Conservation (phyloP, 805 yeast genomes). For the Wickerhamomyces tratensis region DNA sequence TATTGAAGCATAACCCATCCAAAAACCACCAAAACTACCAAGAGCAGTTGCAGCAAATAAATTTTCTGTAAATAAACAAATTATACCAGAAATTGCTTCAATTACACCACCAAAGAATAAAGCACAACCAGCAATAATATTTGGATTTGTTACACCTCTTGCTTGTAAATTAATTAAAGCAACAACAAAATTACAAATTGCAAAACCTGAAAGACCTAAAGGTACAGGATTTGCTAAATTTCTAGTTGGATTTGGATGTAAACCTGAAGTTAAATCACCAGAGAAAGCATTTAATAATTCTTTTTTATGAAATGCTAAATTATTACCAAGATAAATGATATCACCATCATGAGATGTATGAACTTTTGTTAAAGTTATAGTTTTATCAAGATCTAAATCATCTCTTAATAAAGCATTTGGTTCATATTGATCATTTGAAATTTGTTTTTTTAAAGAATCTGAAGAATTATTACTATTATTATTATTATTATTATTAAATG, state of each 20-base stretch:
- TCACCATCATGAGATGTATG: too few relatives aligned
- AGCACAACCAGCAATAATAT: slow-evolving; percentile 35
- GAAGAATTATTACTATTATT: too few relatives aligned
- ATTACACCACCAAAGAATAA: slow-evolving; percentile 41
- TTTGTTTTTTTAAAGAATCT: too few relatives aligned
- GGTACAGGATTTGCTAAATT: slow-evolving; percentile 36
- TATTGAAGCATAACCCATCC: slow-evolving; percentile 39
- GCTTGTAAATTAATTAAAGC: slow-evolving; percentile 39
- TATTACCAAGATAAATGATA: neutral
- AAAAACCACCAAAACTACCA: slow-evolving; percentile 45
- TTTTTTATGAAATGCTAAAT: slow-evolving; percentile 26
- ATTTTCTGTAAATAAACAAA: slow-evolving; percentile 41
- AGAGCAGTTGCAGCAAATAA: slow-evolving; percentile 48
- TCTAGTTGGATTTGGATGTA: slow-evolving; percentile 16
- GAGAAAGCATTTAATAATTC: slow-evolving; percentile 52
- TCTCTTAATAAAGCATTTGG: too few relatives aligned
- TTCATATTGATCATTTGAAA: too few relatives aligned
- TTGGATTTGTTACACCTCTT: slow-evolving; percentile 31
- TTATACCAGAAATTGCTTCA: slow-evolving; percentile 39
- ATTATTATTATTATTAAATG: too few relatives aligned
- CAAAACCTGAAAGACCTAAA: slow-evolving; percentile 42
- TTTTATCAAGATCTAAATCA: too few relatives aligned
- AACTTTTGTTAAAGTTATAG: too few relatives aligned
- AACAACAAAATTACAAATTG: slow-evolving; percentile 34
- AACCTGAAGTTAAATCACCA: slow-evolving; percentile 39